Evolutionary conservation across 2,329 filamentous ascomycete genomes (phyloP).

Genomic region (Emmonsia crescens): DNA sequence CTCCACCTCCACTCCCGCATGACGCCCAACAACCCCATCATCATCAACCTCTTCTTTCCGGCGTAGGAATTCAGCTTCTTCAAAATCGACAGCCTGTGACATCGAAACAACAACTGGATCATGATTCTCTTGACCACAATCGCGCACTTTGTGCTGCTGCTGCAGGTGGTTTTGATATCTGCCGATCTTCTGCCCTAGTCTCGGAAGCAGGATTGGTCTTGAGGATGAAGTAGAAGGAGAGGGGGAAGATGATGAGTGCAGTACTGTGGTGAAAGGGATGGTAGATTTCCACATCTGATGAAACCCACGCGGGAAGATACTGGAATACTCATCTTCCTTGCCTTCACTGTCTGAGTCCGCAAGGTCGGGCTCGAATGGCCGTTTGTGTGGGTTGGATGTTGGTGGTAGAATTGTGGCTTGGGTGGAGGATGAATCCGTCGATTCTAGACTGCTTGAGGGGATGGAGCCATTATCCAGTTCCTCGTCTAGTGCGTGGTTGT

Average conservation of each 20-base stretch:
- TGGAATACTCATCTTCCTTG: slow-evolving; percentile 9
- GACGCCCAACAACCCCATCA: too few relatives aligned
- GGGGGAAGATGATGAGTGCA: slow-evolving; percentile 3
- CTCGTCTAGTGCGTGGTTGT: slow-evolving; percentile 24
- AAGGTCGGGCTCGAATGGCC: slow-evolving; percentile 30
- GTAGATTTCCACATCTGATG: slow-evolving; percentile 12
- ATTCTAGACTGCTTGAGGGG: slow-evolving; percentile 32
- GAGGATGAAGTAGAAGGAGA: not conserved
- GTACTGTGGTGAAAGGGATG: slow-evolving; percentile 19
- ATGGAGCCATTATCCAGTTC: slow-evolving; percentile 28
- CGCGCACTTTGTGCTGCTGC: slow-evolving; percentile 14
- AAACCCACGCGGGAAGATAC: not conserved
- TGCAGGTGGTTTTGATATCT: slow-evolving; percentile 13
- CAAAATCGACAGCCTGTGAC: slow-evolving; percentile 28
- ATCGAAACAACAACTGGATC: slow-evolving; percentile 5
- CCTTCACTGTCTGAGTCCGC: slow-evolving; percentile 29
- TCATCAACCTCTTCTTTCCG: slow-evolving; percentile 31
- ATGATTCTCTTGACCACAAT: slow-evolving; percentile 12
- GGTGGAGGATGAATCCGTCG: slow-evolving; percentile 16
- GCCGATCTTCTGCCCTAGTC: slow-evolving; percentile 18
- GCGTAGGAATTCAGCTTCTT: slow-evolving; percentile 35
- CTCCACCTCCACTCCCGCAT: slow-evolving; percentile 15
- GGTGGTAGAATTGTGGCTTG: slow-evolving; percentile 10
- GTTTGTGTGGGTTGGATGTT: slow-evolving; percentile 29
- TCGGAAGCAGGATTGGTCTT: slow-evolving; percentile 25